These are phyloP conservation scores for Apiosordaria backusii DNA, from an alignment of 495 filamentous ascomycete species.

Conservation along the genomic window DNA sequence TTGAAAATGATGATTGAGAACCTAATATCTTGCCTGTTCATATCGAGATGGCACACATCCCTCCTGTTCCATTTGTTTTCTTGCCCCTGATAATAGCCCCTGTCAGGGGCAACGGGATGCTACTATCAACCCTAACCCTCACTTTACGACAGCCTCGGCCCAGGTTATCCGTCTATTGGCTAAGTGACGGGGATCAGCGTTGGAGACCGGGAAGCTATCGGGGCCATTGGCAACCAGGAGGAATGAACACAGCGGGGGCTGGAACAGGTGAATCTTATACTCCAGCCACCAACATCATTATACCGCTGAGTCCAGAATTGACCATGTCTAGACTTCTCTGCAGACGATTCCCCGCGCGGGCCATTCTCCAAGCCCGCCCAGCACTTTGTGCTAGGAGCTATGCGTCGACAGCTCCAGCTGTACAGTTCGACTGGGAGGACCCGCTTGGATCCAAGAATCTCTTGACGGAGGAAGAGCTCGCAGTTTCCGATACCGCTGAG, in stretches of 20 bases:
- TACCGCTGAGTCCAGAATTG: background rate
- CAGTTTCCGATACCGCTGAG: constrained; percentile 82
- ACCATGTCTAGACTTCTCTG: constrained; percentile 29
- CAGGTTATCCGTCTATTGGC: background rate
- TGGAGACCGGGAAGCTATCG: constrained; percentile 7
- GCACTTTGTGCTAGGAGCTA: constrained; percentile 15
- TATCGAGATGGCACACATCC: background rate
- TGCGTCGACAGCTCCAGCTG: constrained; percentile 22
- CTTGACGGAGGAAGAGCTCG: constrained; percentile 84
- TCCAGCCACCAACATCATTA: background rate
- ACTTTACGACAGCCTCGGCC: background rate
- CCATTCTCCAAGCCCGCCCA: constrained; percentile 10
- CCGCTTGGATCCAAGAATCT: constrained; percentile 70
- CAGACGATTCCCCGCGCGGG: constrained; percentile 16
- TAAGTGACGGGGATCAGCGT: constrained; percentile 4
- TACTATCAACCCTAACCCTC: background rate
- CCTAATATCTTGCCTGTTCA: no score
- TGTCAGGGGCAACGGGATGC: background rate
- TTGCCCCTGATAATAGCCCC: background rate
- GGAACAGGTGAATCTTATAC: background rate
- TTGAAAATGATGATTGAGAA: no score
- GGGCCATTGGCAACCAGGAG: background rate
- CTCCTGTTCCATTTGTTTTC: background rate
- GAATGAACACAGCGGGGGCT: constrained; percentile 3
- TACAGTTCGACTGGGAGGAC: constrained; percentile 87